A percentile compares a stretch with the other conserved stretches of the same genome.
These are phyloP conservation scores for Sarocladiaceae sp. DNA, from an alignment of 2,329 filamentous ascomycete genomes.

Conservation along the genomic window DNA sequence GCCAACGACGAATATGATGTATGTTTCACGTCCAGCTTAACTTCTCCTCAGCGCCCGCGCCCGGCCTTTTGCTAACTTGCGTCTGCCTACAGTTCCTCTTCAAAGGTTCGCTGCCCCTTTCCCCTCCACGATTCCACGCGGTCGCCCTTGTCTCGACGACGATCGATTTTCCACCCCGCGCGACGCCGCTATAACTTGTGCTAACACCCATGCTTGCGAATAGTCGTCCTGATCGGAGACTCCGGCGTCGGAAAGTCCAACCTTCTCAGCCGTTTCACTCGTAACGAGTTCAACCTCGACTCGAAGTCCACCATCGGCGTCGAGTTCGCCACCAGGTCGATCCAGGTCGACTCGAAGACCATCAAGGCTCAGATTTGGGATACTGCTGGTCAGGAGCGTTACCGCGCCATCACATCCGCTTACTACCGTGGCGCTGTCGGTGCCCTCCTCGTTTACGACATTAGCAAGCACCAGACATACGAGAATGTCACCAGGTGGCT, in stretches of 20 bases:
- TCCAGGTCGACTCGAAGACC: constrained; percentile 98
- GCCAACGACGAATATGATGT: constrained; percentile 99
- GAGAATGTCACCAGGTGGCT: constrained; percentile 99
- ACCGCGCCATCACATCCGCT: constrained; percentile 97
- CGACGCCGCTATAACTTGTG: neutral
- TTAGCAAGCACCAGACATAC: constrained; percentile 99
- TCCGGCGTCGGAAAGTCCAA: constrained; percentile 99
- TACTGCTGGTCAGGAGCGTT: constrained; percentile 97
- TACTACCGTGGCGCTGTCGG: constrained; percentile 98
- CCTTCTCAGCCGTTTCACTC: constrained; percentile 97
- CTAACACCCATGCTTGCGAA: constrained; percentile 11
- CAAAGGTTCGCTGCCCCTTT: constrained; percentile 66
- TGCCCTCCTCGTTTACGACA: constrained; percentile 97
- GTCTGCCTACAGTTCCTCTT: constrained; percentile 77
- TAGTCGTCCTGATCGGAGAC: constrained; percentile 98
- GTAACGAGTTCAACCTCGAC: constrained; percentile 99
- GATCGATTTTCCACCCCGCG: neutral
- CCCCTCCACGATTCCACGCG: constrained; percentile 18
- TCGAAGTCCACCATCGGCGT: constrained; percentile 99
- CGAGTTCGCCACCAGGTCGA: constrained; percentile 97
- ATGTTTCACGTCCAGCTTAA: constrained; percentile 37
- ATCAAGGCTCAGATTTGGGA: constrained; percentile 99
- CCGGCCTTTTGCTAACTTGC: constrained; percentile 26
- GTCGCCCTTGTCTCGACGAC: constrained; percentile 24
- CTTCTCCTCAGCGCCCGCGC: constrained; percentile 15